Percentiles rank a stretch among this genome's conserved stretches.
Evolutionary conservation across 345 rosid species (phyloP).

Genomic region (Gossypioides kirkii): DNA sequence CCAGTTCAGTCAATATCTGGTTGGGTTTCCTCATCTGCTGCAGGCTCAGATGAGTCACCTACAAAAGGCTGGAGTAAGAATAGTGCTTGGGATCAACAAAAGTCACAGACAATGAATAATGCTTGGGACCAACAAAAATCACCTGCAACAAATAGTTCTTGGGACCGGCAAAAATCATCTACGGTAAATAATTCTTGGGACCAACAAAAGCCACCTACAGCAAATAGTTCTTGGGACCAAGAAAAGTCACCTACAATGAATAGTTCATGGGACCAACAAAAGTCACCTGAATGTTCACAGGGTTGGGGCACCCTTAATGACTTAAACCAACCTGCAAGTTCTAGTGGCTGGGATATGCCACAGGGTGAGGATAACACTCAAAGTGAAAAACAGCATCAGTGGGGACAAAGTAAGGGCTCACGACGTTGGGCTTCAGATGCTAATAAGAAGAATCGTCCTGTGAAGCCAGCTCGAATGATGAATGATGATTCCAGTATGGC

Average conservation of each 20-base stretch:
- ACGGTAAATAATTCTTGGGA: constrained; percentile 12
- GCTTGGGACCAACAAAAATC: constrained; percentile 16
- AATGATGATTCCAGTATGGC: constrained; percentile 29
- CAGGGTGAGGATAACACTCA: constrained; percentile 21
- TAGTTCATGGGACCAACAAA: constrained; percentile 23
- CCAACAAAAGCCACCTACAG: constrained; percentile 6
- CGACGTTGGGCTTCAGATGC: constrained; percentile 42
- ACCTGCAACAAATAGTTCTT: background rate
- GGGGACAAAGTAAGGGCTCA: constrained; percentile 44
- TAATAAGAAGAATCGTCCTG: constrained; percentile 44
- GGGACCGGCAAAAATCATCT: constrained; percentile 14
- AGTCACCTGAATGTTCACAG: constrained; percentile 20
- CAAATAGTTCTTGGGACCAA: constrained; percentile 16
- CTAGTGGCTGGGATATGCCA: constrained; percentile 34
- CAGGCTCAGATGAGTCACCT: background rate
- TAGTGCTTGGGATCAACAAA: constrained; percentile 17
- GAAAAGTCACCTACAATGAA: background rate
- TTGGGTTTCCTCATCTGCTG: constrained; percentile 8
- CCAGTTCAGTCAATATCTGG: background rate
- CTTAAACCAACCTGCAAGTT: constrained; percentile 23
- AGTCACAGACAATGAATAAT: constrained; percentile 6
- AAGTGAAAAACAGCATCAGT: constrained; percentile 26
- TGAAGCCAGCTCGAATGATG: constrained; percentile 35
- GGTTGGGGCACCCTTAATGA: constrained; percentile 41
- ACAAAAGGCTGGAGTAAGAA: background rate